phyloP scores from a whole-genome alignment of 352 stramenopile genomes.

The Phytophthora rubi region DNA sequence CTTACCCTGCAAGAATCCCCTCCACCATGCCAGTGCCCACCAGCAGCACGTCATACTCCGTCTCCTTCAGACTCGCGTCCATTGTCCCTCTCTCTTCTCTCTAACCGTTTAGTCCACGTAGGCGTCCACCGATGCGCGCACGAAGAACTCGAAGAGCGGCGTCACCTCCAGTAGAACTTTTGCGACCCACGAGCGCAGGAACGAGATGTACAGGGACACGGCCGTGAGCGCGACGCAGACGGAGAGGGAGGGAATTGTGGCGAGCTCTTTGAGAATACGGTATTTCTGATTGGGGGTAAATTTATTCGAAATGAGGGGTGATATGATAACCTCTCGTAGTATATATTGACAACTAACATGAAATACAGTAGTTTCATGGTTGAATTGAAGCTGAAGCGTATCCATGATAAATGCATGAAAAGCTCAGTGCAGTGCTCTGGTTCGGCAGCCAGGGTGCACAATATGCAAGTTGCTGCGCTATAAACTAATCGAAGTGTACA shows the following conservation, averaged over 20 bases:
- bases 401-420: background rate
- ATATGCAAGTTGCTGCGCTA: background rate
- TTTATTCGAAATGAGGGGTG: background rate
- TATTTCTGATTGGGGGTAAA: background rate
- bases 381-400: background rate
- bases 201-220: slow-evolving; percentile 44
- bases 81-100: slow-evolving; percentile 28
- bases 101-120: slow-evolving; percentile 24
- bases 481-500: too few species aligned
- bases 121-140: slow-evolving; percentile 25
- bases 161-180: slow-evolving; percentile 29
- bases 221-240: slow-evolving; percentile 31
- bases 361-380: background rate
- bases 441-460: too few species aligned
- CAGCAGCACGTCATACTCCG: slow-evolving; percentile 76
- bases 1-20: slow-evolving; percentile 76
- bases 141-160: slow-evolving; percentile 36
- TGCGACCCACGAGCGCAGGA: slow-evolving; percentile 37
- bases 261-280: background rate
- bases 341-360: background rate
- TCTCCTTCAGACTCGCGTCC: slow-evolving; percentile 63
- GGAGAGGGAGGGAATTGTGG: slow-evolving; percentile 32
- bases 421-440: too few species aligned
- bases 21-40: slow-evolving; percentile 86
- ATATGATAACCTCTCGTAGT: background rate